Percentiles rank a stretch among this genome's conserved stretches.
These are phyloP conservation scores for Fraxinus baroniana DNA, from an alignment of 305 asterid genomes.

Conservation along the genomic window DNA sequence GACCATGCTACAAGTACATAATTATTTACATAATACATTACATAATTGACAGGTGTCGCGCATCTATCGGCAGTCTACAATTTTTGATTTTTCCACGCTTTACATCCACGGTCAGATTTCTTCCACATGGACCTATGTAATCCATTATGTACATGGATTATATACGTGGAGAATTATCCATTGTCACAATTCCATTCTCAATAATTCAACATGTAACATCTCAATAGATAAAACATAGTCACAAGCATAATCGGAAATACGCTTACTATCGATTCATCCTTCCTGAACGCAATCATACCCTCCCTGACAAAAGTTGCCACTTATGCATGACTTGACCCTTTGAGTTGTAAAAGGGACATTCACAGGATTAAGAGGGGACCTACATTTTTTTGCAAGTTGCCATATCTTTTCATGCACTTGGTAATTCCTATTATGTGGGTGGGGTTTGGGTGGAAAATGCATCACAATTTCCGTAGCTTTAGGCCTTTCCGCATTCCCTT, in stretches of 20 bases:
- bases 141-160: too few relatives aligned
- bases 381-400: background rate
- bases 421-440: background rate
- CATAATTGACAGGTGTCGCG: too few relatives aligned
- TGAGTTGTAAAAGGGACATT: background rate
- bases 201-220: background rate
- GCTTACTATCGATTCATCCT: background rate
- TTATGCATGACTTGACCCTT: background rate
- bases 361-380: background rate
- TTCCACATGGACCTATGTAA: too few relatives aligned
- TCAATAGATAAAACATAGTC: background rate
- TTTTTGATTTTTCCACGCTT: too few relatives aligned
- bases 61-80: too few relatives aligned
- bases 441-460: background rate
- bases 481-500: background rate
- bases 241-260: background rate
- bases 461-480: background rate
- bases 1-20: too few relatives aligned
- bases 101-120: too few relatives aligned
- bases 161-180: too few relatives aligned
- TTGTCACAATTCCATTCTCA: background rate
- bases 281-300: background rate
- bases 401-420: background rate
- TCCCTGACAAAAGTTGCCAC: background rate
- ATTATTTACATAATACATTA: too few relatives aligned